Percentiles rank a stretch among this genome's conserved stretches.
phyloP scores from a whole-genome alignment of 495 filamentous ascomycete species.

The Penicillium crystallinum region DNA sequence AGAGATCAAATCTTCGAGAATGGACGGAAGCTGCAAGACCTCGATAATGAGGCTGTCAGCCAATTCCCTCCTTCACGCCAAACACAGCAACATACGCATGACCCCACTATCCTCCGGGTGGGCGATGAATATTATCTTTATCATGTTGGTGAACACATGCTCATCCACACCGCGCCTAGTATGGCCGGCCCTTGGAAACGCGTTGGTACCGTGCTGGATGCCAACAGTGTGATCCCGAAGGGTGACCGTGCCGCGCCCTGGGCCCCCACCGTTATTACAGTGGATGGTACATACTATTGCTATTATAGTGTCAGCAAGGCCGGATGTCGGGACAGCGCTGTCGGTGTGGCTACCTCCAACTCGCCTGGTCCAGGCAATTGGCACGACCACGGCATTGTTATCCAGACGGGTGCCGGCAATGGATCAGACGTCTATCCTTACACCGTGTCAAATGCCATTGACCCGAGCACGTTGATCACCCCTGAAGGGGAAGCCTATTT shows the following conservation, averaged over 20 bases:
- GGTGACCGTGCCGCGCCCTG: constrained; percentile 36
- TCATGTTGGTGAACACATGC: constrained; percentile 31
- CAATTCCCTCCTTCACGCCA: constrained; percentile 26
- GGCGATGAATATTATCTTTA: constrained; percentile 36
- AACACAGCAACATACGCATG: constrained; percentile 35
- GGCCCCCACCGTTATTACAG: constrained; percentile 59
- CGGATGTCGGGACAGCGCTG: constrained; percentile 61
- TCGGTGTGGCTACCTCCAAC: constrained; percentile 62
- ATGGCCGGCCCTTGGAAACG: constrained; percentile 41
- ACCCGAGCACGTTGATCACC: constrained; percentile 53
- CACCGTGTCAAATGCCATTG: constrained; percentile 66
- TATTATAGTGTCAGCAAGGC: constrained; percentile 69
- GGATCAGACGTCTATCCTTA: constrained; percentile 46
- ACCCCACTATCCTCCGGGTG: constrained; percentile 35
- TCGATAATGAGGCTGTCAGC: not conserved
- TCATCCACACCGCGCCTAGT: constrained; percentile 29
- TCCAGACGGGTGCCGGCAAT: constrained; percentile 34
- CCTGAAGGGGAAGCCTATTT: constrained; percentile 47
- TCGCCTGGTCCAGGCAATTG: constrained; percentile 59
- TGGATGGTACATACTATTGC: constrained; percentile 58
- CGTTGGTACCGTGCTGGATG: constrained; percentile 31
- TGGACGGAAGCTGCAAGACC: constrained; percentile 6
- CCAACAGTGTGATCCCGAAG: constrained; percentile 38
- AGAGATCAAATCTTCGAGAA: constrained; percentile 1
- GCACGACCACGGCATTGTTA: constrained; percentile 44